A percentile compares a stretch with the other conserved stretches of the same genome.
Evolutionary conservation across 495 filamentous ascomycete genomes (phyloP).

Genomic region (Viridothelium virens): DNA sequence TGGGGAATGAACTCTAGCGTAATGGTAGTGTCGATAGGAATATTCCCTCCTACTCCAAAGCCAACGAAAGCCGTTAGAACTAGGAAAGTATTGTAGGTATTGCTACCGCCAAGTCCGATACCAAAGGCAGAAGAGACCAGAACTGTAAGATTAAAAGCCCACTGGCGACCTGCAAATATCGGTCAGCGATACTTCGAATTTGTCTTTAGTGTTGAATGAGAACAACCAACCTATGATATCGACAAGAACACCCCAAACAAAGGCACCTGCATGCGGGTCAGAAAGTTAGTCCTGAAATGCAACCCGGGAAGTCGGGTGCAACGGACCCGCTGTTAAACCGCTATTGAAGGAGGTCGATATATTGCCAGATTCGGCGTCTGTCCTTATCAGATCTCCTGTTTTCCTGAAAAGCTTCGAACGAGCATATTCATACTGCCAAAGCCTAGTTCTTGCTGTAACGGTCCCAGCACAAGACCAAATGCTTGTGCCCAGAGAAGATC

Average conservation of each 20-base stretch:
- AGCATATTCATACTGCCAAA: slow-evolving; percentile 27
- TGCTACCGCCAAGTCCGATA: slow-evolving; percentile 38
- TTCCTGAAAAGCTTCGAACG: neutral
- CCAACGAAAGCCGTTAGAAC: slow-evolving; percentile 40
- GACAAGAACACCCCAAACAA: slow-evolving; percentile 44
- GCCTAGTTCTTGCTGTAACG: slow-evolving; percentile 41
- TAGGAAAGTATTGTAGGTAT: slow-evolving; percentile 37
- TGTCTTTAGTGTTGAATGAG: slow-evolving; percentile 12
- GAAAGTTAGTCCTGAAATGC: neutral
- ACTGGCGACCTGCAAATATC: slow-evolving; percentile 34
- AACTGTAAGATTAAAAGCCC: slow-evolving; percentile 46
- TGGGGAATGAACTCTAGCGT: slow-evolving; percentile 44
- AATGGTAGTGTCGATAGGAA: slow-evolving; percentile 46
- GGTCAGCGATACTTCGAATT: slow-evolving; percentile 11
- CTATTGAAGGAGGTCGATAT: slow-evolving; percentile 31
- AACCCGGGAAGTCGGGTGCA: neutral
- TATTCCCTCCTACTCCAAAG: slow-evolving; percentile 45
- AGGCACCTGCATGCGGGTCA: slow-evolving; percentile 27
- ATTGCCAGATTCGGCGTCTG: slow-evolving; percentile 26
- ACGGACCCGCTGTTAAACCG: slow-evolving; percentile 32
- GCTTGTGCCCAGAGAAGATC: slow-evolving; percentile 46
- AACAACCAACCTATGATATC: slow-evolving; percentile 41
- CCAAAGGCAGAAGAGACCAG: slow-evolving; percentile 43
- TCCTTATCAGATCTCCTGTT: neutral
- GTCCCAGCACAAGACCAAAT: slow-evolving; percentile 42